phyloP scores from a whole-genome alignment of 2,329 filamentous ascomycete genomes.

The Venturiaceae sp. region DNA sequence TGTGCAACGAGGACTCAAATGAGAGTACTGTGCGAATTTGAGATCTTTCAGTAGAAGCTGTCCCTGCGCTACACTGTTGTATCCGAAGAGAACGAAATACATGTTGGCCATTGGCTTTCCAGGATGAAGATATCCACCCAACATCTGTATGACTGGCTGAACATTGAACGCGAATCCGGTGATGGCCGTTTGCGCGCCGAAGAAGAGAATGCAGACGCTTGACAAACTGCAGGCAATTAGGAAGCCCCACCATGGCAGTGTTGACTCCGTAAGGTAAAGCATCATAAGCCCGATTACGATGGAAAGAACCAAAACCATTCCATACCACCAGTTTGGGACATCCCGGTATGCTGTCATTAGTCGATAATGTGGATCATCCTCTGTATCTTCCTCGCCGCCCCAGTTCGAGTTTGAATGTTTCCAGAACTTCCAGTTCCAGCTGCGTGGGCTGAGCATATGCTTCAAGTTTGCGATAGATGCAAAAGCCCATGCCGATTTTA shows the following conservation, averaged over 20 bases:
- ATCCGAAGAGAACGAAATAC: constrained; percentile 31
- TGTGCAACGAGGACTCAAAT: constrained; percentile 31
- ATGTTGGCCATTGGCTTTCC: constrained; percentile 30
- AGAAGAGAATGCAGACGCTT: constrained; percentile 16
- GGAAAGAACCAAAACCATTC: constrained; percentile 13
- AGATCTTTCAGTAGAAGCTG: constrained; percentile 16
- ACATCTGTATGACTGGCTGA: constrained; percentile 13
- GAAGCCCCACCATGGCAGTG: constrained; percentile 23
- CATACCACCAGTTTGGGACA: constrained; percentile 22
- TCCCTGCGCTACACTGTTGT: constrained; percentile 23
- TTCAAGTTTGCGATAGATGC: constrained; percentile 14
- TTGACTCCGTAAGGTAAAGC: constrained; percentile 17
- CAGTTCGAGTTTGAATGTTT: constrained; percentile 11
- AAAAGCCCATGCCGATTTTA: constrained; percentile 26
- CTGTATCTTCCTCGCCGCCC: constrained; percentile 12
- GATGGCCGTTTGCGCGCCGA: constrained; percentile 16
- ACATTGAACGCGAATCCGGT: constrained; percentile 15
- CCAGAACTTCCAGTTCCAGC: constrained; percentile 17
- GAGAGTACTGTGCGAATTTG: constrained; percentile 29
- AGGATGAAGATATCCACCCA: constrained; percentile 14
- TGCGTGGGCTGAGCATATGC: constrained; percentile 9
- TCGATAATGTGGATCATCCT: constrained; percentile 21
- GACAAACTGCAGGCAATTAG: constrained; percentile 15
- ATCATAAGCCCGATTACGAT: constrained; percentile 16
- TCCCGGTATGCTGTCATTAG: constrained; percentile 22